Percentiles rank a stretch among this genome's conserved stretches.
phyloP scores from a whole-genome alignment of 192 early-diverging fungal genomes.

The Borealophlyctis nickersoniae region DNA sequence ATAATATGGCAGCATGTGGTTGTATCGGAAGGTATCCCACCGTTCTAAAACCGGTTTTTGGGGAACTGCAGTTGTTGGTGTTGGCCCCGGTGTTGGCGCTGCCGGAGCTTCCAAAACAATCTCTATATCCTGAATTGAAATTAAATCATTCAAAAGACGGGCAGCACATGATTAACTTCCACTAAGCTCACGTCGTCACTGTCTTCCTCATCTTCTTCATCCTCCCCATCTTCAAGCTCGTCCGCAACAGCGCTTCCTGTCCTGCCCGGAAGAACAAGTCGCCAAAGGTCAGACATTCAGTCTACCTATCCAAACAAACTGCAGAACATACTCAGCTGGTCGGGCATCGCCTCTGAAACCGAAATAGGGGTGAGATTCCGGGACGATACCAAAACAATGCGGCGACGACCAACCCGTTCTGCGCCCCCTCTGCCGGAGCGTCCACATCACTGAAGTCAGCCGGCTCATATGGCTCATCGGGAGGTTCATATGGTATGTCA shows the following conservation, averaged over 20 bases:
- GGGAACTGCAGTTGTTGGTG: conserved; percentile 26
- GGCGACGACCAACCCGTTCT: not conserved
- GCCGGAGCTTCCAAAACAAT: conserved; percentile 63
- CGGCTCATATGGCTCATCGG: conserved; percentile 22
- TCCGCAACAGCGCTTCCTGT: not conserved
- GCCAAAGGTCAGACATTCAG: not conserved
- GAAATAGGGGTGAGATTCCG: not conserved
- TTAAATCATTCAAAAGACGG: conserved; percentile 10
- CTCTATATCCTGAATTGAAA: conserved; percentile 54
- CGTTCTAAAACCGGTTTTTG: conserved; percentile 2
- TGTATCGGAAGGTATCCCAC: not conserved
- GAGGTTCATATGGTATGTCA: conserved; percentile 29
- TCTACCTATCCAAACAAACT: not conserved
- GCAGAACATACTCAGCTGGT: not conserved
- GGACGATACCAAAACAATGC: not conserved
- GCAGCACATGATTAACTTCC: not conserved
- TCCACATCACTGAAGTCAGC: conserved; percentile 9
- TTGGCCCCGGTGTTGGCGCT: conserved; percentile 18
- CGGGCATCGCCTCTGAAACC: not conserved
- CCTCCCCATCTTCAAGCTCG: conserved; percentile 47
- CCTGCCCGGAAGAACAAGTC: not conserved
- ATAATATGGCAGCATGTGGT: not conserved
- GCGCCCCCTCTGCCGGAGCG: too few species aligned
- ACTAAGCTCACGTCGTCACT: conserved; percentile 57
- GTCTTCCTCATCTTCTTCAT: conserved; percentile 55